These are phyloP conservation scores for Erodium maritimum DNA, from an alignment of 345 rosid species.

Conservation along the genomic window DNA sequence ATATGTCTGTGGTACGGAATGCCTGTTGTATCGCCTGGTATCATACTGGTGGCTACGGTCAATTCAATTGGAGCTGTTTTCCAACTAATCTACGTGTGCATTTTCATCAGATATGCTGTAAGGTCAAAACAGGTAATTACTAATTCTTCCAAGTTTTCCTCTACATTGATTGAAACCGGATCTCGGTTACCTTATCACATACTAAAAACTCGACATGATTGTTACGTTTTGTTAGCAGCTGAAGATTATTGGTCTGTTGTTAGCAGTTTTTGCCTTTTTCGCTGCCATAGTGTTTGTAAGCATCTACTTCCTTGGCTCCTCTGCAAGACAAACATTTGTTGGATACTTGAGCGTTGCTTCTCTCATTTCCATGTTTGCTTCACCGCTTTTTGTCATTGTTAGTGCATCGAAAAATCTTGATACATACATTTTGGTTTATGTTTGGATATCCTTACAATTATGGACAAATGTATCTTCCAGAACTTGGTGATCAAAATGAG, in stretches of 20 bases:
- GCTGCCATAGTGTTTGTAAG: constrained; percentile 18
- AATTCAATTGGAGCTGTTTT: constrained; percentile 39
- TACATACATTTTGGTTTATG: too few species aligned
- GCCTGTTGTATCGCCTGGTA: constrained; percentile 30
- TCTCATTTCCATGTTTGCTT: constrained; percentile 49
- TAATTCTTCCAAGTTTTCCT: too few species aligned
- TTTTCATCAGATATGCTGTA: constrained; percentile 31
- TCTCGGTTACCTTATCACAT: too few species aligned
- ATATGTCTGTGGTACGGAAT: constrained; percentile 48
- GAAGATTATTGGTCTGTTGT: constrained; percentile 30
- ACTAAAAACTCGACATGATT: too few species aligned
- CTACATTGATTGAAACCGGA: too few species aligned
- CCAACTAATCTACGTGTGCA: constrained; percentile 27
- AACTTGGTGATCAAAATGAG: constrained; percentile 35
- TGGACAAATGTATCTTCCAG: constrained; percentile 19
- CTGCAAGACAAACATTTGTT: too few species aligned
- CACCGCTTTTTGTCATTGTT: constrained; percentile 38
- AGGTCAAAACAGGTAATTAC: constrained; percentile 23
- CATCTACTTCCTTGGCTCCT: too few species aligned
- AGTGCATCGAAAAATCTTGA: too few species aligned
- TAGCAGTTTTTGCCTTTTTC: constrained; percentile 18
- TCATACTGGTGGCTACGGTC: constrained; percentile 34
- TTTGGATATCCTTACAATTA: too few species aligned
- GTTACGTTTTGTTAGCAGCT: too few species aligned
- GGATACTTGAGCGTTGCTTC: constrained; percentile 44